Evolutionary conservation across 257 asterid genomes (phyloP).

Genomic region (Agastache rugosa): DNA sequence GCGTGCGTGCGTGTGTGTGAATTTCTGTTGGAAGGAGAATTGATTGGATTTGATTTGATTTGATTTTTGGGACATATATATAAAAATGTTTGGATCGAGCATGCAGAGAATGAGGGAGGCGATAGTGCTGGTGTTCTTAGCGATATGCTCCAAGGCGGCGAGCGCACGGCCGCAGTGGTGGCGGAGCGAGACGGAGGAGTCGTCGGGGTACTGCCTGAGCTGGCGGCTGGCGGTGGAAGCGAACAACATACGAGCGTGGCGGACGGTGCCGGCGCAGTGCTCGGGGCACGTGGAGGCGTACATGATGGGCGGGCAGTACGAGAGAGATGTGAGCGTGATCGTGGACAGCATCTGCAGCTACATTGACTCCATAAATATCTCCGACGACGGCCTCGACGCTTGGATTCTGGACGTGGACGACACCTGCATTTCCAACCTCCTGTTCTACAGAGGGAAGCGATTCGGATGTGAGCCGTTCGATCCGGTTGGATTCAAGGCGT

Average conservation of each 20-base stretch:
- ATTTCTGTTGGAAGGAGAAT: neutral
- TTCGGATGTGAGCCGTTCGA: constrained; percentile 72
- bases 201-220: constrained; percentile 53
- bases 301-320: constrained; percentile 62
- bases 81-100: constrained; percentile 36
- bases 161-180: constrained; percentile 30
- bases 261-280: constrained; percentile 64
- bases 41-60: neutral
- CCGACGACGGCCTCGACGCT: constrained; percentile 57
- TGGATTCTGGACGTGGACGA: constrained; percentile 77
- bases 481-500: constrained; percentile 55
- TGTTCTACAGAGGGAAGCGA: constrained; percentile 48
- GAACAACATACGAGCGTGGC: constrained; percentile 65
- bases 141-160: constrained; percentile 45
- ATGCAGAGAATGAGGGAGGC: constrained; percentile 49
- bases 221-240: constrained; percentile 80
- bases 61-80: neutral
- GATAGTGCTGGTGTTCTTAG: constrained; percentile 35
- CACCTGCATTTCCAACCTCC: constrained; percentile 66
- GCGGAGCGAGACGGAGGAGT: constrained; percentile 30
- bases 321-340: constrained; percentile 48
- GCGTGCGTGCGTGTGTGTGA: neutral
- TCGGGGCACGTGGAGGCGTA: constrained; percentile 48
- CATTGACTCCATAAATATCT: constrained; percentile 37
- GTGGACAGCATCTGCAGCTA: constrained; percentile 48